phyloP scores from a whole-genome alignment of 192 early-diverging fungal genomes.

The Entophlyctis helioformis region DNA sequence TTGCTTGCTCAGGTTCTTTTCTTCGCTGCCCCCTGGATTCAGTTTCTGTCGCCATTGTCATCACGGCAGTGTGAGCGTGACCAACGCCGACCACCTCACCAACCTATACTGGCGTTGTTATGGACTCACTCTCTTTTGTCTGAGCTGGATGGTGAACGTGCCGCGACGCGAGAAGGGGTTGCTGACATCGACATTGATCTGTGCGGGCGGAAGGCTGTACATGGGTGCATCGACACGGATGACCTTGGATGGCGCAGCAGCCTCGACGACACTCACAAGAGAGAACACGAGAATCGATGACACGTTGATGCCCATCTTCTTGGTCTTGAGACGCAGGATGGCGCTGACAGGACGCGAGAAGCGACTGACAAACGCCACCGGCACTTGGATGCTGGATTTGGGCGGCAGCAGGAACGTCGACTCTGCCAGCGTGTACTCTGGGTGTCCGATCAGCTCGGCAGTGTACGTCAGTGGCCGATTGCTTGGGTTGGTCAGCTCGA shows the following conservation, averaged over 20 bases:
- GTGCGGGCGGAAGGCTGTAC: conserved; percentile 25
- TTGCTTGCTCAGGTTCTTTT: too few species aligned
- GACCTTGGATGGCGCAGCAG: conserved; percentile 8
- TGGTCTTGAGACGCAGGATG: conserved; percentile 18
- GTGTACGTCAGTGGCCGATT: conserved; percentile 15
- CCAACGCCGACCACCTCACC: not conserved
- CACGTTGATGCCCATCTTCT: conserved; percentile 27
- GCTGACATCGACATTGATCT: conserved; percentile 14
- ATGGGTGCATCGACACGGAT: conserved; percentile 19
- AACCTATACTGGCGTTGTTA: not conserved
- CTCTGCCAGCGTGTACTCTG: not conserved
- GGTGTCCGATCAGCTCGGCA: conserved; percentile 20
- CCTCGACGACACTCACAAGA: conserved; percentile 15
- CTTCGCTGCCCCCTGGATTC: too few species aligned
- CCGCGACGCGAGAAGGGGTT: conserved; percentile 26
- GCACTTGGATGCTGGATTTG: conserved; percentile 7
- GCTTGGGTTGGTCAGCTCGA: conserved; percentile 32
- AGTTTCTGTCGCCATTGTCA: too few species aligned
- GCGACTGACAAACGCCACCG: conserved; percentile 22
- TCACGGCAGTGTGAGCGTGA: not conserved
- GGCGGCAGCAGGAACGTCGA: conserved; percentile 1
- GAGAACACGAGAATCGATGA: conserved; percentile 27
- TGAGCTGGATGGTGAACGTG: conserved; percentile 19
- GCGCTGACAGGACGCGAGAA: conserved; percentile 18
- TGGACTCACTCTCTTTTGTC: conserved; percentile 13